Evolutionary conservation across 2,329 filamentous ascomycete species (phyloP), one percentile per base, ranked within the genome.

Genomic region (Colletotrichum sp.): DNA sequence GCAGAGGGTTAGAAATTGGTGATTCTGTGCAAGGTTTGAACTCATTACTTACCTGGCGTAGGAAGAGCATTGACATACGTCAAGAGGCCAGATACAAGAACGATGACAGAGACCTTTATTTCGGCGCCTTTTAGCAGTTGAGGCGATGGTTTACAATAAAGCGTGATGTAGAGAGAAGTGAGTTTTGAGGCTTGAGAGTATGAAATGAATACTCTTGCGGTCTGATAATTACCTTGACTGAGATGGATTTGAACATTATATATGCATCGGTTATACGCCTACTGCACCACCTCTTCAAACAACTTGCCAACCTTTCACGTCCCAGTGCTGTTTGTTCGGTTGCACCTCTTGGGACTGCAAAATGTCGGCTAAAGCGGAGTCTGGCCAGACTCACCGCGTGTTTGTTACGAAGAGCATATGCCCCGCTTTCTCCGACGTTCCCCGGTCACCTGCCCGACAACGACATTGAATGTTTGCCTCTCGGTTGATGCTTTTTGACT

Each of bases 1-100:
- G 1, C 0, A 21, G 44, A 21, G 10, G 2, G 10, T 13, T 5
- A 13, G 44, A 52, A 0, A 21, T 52, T 21, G 44, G 6, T 1
- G 44, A 21, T 52, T 21, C 2, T 3, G 10, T 1, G 10, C n/a
- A 49, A 3, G 4, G 3, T 0, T 21, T 13, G 44, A 49, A 1
- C 18, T 49, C 44, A 52, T 52, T 52, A 3, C 44, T 21, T 52
- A 1, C 44, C n/a, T 52, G 10, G 3, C 6, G 8, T 21, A 52
- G n/a, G 44, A 49, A 12, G 44, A 7, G 44, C 44, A 12, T 13
- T 49, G 44, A 49, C 44, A 21, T 1, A 49, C 3, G 44, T 0
- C 44, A 49, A 49, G 44, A 49, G 44, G n/a, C 44, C 9, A 21
- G 10, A 21, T 49, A 49, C 44, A 0, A 49, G 44, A 21, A 7